These are phyloP conservation scores for Claviceps maximensis DNA, from an alignment of 2,329 filamentous ascomycete species.

Conservation along the genomic window DNA sequence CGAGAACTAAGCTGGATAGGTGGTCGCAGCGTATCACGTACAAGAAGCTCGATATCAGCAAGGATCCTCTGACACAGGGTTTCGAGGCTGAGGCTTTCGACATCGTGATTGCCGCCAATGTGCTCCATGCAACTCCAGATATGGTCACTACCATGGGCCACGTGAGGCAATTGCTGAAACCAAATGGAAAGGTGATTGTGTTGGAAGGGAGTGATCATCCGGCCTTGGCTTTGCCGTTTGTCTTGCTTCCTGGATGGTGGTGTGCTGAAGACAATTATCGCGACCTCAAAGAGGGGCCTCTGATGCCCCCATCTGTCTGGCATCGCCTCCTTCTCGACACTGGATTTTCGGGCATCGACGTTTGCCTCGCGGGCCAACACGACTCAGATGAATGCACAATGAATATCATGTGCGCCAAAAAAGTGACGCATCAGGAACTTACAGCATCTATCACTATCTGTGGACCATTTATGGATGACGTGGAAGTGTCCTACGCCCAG, in stretches of 20 bases:
- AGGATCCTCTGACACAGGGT: constrained; percentile 17
- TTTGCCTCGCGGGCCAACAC: not conserved
- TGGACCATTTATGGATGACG: constrained; percentile 1
- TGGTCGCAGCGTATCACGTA: constrained; percentile 15
- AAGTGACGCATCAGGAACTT: not conserved
- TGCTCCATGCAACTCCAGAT: constrained; percentile 24
- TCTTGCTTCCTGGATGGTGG: constrained; percentile 8
- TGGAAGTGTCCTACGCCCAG: constrained; percentile 1
- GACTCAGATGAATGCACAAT: not conserved
- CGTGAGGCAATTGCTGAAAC: constrained; percentile 6
- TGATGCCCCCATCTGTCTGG: constrained; percentile 2
- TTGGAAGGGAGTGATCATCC: constrained; percentile 5
- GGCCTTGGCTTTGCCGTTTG: not conserved
- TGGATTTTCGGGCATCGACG: constrained; percentile 7
- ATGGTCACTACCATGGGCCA: constrained; percentile 13
- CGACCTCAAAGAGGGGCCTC: constrained; percentile 1
- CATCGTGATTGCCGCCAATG: constrained; percentile 24
- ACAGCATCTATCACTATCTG: constrained; percentile 1
- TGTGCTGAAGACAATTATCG: constrained; percentile 4
- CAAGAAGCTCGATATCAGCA: constrained; percentile 15
- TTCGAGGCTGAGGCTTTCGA: constrained; percentile 21
- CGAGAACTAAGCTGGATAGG: constrained; percentile 11
- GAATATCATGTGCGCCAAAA: constrained; percentile 3
- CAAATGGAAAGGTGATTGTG: constrained; percentile 6
- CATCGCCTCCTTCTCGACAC: constrained; percentile 2